Evolutionary conservation across 345 rosid genomes (phyloP).

Genomic region (Erodium maritimum): DNA sequence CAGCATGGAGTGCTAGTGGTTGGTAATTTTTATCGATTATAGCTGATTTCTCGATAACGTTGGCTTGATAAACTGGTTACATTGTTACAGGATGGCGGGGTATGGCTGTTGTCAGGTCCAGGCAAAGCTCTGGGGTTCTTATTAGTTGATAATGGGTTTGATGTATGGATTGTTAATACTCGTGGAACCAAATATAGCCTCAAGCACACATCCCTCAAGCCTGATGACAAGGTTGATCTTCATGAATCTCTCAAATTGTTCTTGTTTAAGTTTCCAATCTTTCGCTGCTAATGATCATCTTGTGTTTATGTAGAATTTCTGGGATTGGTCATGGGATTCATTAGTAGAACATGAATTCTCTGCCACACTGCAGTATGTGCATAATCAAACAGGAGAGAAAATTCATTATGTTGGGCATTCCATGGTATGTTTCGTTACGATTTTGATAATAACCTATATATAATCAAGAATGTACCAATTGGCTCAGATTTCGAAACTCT

Average conservation of each 20-base stretch:
- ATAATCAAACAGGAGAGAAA: conserved; percentile 27
- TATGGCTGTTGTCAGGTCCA: conserved; percentile 33
- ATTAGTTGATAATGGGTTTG: conserved; percentile 41
- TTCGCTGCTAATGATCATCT: neutral
- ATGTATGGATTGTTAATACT: conserved; percentile 35
- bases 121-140: conserved; percentile 28
- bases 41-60: neutral
- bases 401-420: conserved; percentile 45
- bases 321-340: conserved; percentile 60
- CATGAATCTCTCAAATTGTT: neutral
- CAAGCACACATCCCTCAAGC: conserved; percentile 21
- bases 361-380: conserved; percentile 29
- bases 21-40: neutral
- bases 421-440: conserved; percentile 16
- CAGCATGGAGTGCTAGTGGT: conserved; percentile 49
- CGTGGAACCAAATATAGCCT: conserved; percentile 40
- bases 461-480: neutral
- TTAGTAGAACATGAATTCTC: conserved; percentile 40
- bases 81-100: conserved; percentile 29
- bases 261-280: neutral
- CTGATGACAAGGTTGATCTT: conserved; percentile 14
- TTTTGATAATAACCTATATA: neutral
- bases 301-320: conserved; percentile 22
- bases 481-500: neutral
- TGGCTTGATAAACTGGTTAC: neutral